These are phyloP conservation scores for Pseudogymnoascus sp. DNA, from an alignment of 2,329 filamentous ascomycete species.

Conservation along the genomic window DNA sequence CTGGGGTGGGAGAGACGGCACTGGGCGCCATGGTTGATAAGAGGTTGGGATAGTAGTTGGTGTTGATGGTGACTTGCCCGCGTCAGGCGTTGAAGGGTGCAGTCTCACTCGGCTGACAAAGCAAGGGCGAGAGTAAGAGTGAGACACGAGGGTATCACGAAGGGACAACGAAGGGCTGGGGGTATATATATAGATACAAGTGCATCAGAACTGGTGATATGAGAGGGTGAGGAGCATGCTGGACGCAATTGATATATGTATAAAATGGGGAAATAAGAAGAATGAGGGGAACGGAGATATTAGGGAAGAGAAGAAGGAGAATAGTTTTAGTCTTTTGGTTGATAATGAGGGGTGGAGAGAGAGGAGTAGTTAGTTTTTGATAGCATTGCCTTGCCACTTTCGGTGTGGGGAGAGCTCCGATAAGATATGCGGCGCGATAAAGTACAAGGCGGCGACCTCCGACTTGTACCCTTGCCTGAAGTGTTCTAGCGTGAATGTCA, in stretches of 20 bases:
- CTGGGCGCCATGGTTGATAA: conserved; percentile 46
- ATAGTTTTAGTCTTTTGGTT: neutral
- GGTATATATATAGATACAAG: conserved; percentile 6
- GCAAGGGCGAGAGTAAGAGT: neutral
- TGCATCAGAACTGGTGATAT: conserved; percentile 3
- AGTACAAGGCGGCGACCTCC: neutral
- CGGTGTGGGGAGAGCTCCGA: conserved; percentile 7
- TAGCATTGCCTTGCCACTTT: conserved; percentile 1
- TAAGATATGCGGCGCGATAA: neutral
- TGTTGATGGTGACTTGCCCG: neutral
- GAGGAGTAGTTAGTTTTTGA: neutral
- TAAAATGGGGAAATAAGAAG: neutral
- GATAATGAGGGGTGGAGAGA: conserved; percentile 1
- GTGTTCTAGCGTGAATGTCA: neutral
- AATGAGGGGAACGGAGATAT: conserved; percentile 3
- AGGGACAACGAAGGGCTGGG: neutral
- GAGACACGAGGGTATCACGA: neutral
- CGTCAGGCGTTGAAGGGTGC: neutral
- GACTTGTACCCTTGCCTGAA: neutral
- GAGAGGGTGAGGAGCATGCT: neutral
- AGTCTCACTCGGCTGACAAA: neutral
- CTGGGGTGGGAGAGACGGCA: conserved; percentile 42
- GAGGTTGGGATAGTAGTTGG: neutral
- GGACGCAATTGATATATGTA: conserved; percentile 2
- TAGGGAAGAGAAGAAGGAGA: neutral